Percentiles rank a stretch among this genome's conserved stretches.
phyloP scores from a whole-genome alignment of 805 yeast genomes.

The Cyberlindnera mycetangii region DNA sequence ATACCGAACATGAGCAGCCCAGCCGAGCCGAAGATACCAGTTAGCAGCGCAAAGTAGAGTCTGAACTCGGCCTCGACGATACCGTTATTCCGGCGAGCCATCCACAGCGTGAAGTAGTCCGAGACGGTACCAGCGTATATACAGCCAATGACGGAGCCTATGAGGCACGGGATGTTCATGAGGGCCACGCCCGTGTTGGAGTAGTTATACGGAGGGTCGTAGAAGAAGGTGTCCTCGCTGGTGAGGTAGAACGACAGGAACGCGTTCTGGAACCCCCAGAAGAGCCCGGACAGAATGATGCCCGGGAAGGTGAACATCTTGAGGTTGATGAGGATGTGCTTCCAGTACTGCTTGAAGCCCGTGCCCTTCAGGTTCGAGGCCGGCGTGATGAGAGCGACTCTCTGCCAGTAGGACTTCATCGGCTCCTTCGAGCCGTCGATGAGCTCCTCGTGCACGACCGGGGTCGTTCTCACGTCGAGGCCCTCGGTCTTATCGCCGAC shows the following conservation, averaged over 20 bases:
- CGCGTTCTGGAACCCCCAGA: slow-evolving; percentile 82
- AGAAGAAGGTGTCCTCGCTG: slow-evolving; percentile 65
- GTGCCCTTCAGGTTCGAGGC: slow-evolving; percentile 58
- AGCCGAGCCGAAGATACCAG: slow-evolving; percentile 56
- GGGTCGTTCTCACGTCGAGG: not conserved
- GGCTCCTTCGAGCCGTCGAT: slow-evolving; percentile 42
- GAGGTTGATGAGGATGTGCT: slow-evolving; percentile 46
- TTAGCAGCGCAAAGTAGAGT: slow-evolving; percentile 52
- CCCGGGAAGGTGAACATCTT: slow-evolving; percentile 65
- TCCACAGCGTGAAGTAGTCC: slow-evolving; percentile 57
- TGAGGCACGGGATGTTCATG: slow-evolving; percentile 69
- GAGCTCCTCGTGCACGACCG: slow-evolving; percentile 21
- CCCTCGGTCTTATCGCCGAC: slow-evolving; percentile 6
- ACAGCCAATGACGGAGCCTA: slow-evolving; percentile 68
- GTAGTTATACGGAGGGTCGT: slow-evolving; percentile 64
- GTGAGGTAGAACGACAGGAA: slow-evolving; percentile 72
- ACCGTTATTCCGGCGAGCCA: slow-evolving; percentile 60
- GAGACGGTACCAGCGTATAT: slow-evolving; percentile 58
- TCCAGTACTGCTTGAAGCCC: slow-evolving; percentile 64
- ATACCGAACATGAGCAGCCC: slow-evolving; percentile 66
- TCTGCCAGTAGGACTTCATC: slow-evolving; percentile 42
- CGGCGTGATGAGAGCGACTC: slow-evolving; percentile 48
- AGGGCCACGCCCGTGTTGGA: slow-evolving; percentile 65
- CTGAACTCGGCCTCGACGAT: slow-evolving; percentile 65
- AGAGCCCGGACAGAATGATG: slow-evolving; percentile 60